Conservation (phyloP, 371 early-diverging fungal species). For the Apophysomyces elegans region DNA sequence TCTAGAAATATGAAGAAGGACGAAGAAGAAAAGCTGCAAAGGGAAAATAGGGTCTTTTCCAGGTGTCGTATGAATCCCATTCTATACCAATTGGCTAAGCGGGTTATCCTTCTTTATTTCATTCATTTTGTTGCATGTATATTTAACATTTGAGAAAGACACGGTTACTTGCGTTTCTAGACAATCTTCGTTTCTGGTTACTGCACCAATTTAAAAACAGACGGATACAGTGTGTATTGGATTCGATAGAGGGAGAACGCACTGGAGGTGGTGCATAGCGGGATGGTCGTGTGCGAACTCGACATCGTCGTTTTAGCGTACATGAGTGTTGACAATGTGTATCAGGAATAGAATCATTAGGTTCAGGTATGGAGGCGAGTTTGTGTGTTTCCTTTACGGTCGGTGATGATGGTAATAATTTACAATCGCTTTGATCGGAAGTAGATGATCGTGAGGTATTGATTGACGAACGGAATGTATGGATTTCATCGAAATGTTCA, state of each 20-base stretch:
- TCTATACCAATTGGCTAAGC: no score
- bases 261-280: background rate
- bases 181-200: conserved; percentile 1
- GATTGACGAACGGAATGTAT: background rate
- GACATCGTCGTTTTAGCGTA: conserved; percentile 5
- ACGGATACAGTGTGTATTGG: conserved; percentile 29
- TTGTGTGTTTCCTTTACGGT: background rate
- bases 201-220: conserved; percentile 6
- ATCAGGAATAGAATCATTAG: background rate
- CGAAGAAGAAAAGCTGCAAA: no score
- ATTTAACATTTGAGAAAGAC: background rate
- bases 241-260: conserved; percentile 42
- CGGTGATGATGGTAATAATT: background rate
- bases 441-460: background rate
- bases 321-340: background rate
- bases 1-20: no score
- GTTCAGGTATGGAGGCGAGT: background rate
- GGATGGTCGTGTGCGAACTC: background rate
- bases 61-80: no score
- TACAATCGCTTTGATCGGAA: background rate
- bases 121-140: background rate
- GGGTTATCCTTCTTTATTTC: no score
- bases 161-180: background rate
- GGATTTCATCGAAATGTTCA: background rate
- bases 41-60: no score